A percentile compares a stretch with the other conserved stretches of the same genome.
Conservation (phyloP, 192 early-diverging fungal genomes). For the Podila horticola region DNA sequence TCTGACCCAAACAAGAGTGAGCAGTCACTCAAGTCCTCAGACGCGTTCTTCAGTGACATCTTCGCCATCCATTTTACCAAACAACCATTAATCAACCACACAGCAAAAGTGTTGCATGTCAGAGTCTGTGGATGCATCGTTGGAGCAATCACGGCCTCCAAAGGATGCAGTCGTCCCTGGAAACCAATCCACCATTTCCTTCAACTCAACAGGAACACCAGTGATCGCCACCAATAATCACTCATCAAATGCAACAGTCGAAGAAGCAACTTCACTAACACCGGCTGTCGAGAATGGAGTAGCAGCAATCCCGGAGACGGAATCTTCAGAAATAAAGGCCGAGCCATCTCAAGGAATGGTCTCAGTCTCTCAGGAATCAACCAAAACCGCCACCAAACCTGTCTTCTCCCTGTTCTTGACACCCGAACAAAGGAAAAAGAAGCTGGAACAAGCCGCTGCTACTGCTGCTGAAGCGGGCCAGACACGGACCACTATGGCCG, state of each 20-base stretch:
- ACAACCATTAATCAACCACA: not conserved
- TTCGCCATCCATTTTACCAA: no score
- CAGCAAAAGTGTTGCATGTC: not conserved
- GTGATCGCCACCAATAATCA: not conserved
- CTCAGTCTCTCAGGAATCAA: no score
- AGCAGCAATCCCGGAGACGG: no score
- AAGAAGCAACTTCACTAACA: no score
- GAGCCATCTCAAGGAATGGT: no score
- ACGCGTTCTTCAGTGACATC: not conserved
- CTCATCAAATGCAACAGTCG: not conserved
- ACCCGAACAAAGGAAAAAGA: constrained; percentile 38
- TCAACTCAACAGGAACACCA: not conserved
- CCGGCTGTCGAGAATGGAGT: no score
- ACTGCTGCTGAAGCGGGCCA: not conserved
- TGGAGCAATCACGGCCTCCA: not conserved
- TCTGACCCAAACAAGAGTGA: constrained; percentile 6
- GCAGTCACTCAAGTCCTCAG: not conserved
- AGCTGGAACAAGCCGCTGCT: constrained; percentile 8
- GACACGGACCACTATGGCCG: not conserved
- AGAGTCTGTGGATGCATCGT: not conserved
- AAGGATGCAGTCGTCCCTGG: not conserved
- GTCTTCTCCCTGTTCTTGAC: constrained; percentile 46
- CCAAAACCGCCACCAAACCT: constrained; percentile 13
- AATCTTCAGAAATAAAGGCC: no score
- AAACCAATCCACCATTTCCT: not conserved